These are phyloP conservation scores for Saccharomycopsis sp. DNA, from an alignment of 805 yeast genomes.

Conservation along the genomic window DNA sequence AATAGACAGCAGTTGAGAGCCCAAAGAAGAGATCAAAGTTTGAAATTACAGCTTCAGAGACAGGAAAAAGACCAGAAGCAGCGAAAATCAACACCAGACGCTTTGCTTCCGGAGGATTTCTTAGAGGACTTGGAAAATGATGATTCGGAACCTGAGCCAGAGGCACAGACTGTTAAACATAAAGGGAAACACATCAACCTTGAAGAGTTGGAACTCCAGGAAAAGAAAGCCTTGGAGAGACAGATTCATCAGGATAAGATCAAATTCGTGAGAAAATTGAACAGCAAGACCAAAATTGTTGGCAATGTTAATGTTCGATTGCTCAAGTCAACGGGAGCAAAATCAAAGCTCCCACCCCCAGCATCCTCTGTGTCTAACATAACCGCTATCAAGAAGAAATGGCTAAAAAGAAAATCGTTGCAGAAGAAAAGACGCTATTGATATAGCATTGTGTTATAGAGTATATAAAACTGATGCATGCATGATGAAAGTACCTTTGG, in stretches of 20 bases:
- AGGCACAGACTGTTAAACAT: neutral
- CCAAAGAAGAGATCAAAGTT: neutral
- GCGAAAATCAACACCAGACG: neutral
- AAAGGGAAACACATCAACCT: neutral
- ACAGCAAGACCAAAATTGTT: neutral
- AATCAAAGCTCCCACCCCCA: neutral
- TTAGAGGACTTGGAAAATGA: neutral
- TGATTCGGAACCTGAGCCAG: neutral
- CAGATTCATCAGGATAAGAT: neutral
- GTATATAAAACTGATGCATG: too few species aligned
- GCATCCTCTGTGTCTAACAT: neutral
- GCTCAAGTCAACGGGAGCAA: neutral
- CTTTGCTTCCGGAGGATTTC: neutral
- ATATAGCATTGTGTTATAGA: neutral
- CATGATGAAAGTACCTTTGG: too few species aligned
- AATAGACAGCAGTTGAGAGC: neutral
- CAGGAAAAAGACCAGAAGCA: neutral
- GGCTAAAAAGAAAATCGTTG: neutral
- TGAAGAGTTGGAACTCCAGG: constrained; percentile 1
- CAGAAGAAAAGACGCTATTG: neutral
- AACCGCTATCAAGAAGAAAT: neutral
- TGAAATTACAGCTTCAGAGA: neutral
- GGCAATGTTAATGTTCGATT: neutral
- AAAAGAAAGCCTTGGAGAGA: neutral
- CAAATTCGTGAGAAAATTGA: neutral